Percentiles rank a stretch among this genome's conserved stretches.
Evolutionary conservation across 2,329 filamentous ascomycete species (phyloP).

Genomic region (Colletotrichum horii): DNA sequence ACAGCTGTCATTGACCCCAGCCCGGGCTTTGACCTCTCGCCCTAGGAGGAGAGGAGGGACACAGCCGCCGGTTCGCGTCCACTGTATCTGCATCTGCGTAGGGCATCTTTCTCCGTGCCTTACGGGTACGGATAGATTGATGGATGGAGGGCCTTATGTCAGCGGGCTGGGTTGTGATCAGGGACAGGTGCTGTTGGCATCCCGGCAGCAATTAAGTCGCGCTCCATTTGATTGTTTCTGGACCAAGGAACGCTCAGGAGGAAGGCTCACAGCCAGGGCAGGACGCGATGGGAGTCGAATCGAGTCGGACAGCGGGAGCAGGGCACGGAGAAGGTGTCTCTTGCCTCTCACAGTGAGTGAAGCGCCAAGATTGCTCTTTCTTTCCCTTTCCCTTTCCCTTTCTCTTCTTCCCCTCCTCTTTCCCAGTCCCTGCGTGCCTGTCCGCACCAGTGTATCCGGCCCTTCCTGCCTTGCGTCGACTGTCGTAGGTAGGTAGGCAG

Average conservation of each 20-base stretch:
- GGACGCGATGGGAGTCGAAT: not conserved
- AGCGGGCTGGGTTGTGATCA: not conserved
- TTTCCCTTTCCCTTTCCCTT: not conserved
- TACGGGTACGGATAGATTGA: not conserved
- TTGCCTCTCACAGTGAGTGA: not conserved
- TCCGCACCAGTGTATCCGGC: not conserved
- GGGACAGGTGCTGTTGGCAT: not conserved
- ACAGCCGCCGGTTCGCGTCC: not conserved
- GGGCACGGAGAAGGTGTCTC: not conserved
- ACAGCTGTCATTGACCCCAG: conserved; percentile 7
- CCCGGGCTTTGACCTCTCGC: not conserved
- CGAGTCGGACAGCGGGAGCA: not conserved
- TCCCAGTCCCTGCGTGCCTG: not conserved
- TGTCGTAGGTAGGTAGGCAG: not conserved
- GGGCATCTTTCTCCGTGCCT: not conserved
- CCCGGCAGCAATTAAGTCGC: not conserved
- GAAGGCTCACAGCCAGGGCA: not conserved
- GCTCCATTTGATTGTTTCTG: not conserved
- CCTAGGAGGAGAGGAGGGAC: not conserved
- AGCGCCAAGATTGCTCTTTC: not conserved
- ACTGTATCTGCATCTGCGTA: not conserved
- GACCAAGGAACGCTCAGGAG: not conserved
- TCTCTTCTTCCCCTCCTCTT: not conserved
- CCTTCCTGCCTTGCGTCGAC: not conserved
- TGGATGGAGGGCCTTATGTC: not conserved